These are phyloP conservation scores for Pachysandra terminalis DNA, from an alignment of 164 flowering plant genomes.

Conservation along the genomic window DNA sequence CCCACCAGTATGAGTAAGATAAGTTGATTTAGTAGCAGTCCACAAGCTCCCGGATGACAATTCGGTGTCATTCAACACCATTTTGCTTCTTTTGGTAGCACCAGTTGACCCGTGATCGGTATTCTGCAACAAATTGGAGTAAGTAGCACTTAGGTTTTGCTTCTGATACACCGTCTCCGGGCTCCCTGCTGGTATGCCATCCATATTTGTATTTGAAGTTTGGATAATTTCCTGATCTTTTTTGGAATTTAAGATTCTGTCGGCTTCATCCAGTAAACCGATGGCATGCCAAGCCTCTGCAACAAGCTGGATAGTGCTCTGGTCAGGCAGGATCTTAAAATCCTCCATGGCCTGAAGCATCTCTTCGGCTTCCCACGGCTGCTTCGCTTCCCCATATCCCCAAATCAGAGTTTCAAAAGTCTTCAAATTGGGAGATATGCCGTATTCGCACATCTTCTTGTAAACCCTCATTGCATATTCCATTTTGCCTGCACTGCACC, in stretches of 20 bases:
- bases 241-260: constrained; percentile 29
- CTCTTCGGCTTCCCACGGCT: constrained; percentile 91
- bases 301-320: constrained; percentile 52
- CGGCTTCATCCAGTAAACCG: constrained; percentile 54
- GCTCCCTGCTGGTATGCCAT: constrained; percentile 14
- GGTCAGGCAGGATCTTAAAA: constrained; percentile 43
- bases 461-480: constrained; percentile 54
- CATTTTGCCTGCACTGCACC: constrained; percentile 89
- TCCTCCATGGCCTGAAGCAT: constrained; percentile 59
- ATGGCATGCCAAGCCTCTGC: constrained; percentile 71
- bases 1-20: constrained; percentile 23
- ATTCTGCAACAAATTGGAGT: constrained; percentile 23
- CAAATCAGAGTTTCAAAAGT: constrained; percentile 90
- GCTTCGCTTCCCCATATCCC: constrained; percentile 88
- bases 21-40: constrained; percentile 29
- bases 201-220: constrained; percentile 4
- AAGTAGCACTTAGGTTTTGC: constrained; percentile 21
- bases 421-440: constrained; percentile 68
- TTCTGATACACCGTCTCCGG: constrained; percentile 21
- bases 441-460: constrained; percentile 56
- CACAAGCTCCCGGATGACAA: constrained; percentile 24
- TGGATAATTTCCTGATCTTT: constrained; percentile 13
- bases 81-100: constrained; percentile 24
- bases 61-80: constrained; percentile 26
- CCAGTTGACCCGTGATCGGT: constrained; percentile 21